A percentile compares a stretch with the other conserved stretches of the same genome.
phyloP scores from a whole-genome alignment of 768 basidiomycete species.

The Suillus tomentosus region DNA sequence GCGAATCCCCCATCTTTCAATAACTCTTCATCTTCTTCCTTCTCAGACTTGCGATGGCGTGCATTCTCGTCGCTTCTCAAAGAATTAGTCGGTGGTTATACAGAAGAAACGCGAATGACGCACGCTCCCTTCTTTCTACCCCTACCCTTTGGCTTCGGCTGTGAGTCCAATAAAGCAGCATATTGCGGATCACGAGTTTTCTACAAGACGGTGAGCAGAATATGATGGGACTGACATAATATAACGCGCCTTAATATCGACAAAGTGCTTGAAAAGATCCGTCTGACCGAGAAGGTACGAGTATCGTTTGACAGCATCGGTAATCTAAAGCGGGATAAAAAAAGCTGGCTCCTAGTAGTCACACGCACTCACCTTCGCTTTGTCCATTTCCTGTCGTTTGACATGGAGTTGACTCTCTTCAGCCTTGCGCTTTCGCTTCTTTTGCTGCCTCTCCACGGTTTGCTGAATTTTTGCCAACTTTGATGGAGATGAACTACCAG shows the following conservation, averaged over 20 bases:
- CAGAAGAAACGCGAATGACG: slow-evolving; percentile 27
- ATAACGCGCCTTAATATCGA: slow-evolving; percentile 83
- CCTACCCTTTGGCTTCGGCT: slow-evolving; percentile 82
- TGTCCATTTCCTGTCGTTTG: slow-evolving; percentile 84
- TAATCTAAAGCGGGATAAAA: slow-evolving; percentile 51
- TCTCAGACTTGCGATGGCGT: slow-evolving; percentile 93
- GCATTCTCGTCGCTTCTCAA: slow-evolving; percentile 64
- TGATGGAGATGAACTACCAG: slow-evolving; percentile 29
- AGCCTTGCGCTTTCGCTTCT: slow-evolving; percentile 60
- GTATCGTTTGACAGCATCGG: slow-evolving; percentile 95
- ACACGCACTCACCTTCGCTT: slow-evolving; percentile 65
- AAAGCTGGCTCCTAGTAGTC: slow-evolving; percentile 8
- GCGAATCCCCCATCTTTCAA: slow-evolving; percentile 83
- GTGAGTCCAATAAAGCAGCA: slow-evolving; percentile 83
- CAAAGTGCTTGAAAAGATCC: slow-evolving; percentile 97
- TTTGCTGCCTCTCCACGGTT: slow-evolving; percentile 41
- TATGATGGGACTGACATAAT: too few relatives aligned
- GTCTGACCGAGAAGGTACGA: slow-evolving; percentile 98
- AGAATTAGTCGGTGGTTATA: slow-evolving; percentile 7
- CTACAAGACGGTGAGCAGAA: slow-evolving; percentile 38
- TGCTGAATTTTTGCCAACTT: slow-evolving; percentile 40
- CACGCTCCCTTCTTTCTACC: slow-evolving; percentile 83
- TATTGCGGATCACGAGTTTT: slow-evolving; percentile 92
- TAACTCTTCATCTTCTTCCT: slow-evolving; percentile 97
- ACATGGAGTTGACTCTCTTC: slow-evolving; percentile 69